Percentiles rank a stretch among this genome's conserved stretches.
Evolutionary conservation across 768 basidiomycete species (phyloP).

Genomic region (Cystobasidium tubakii): DNA sequence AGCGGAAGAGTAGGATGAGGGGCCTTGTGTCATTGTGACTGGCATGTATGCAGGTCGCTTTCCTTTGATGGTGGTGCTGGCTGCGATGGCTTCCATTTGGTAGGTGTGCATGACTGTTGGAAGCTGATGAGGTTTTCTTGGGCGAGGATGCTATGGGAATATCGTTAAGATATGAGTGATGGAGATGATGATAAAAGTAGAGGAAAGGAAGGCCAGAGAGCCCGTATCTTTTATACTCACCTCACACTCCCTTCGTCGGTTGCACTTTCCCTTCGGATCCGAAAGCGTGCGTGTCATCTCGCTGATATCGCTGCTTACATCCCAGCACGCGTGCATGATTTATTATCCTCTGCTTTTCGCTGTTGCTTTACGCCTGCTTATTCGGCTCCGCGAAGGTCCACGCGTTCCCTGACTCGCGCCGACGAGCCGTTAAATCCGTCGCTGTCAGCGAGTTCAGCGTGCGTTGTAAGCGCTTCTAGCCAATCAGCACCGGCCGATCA

Average conservation of each 20-base stretch:
- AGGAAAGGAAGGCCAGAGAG: background rate
- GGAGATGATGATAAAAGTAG: background rate
- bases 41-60: background rate
- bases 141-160: background rate
- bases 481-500: background rate
- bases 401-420: background rate
- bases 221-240: background rate
- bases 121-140: background rate
- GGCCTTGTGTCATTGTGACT: background rate
- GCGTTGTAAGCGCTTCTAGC: background rate
- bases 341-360: too few species aligned
- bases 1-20: conserved; percentile 4
- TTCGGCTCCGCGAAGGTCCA: background rate
- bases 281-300: background rate
- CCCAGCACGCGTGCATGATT: too few species aligned
- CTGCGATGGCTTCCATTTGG: conserved; percentile 1
- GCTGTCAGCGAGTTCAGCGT: background rate
- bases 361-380: too few species aligned
- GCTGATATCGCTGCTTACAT: background rate
- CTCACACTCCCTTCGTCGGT: background rate
- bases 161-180: background rate
- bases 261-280: background rate
- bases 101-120: background rate
- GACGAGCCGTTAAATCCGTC: background rate
- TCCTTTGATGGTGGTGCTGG: conserved; percentile 5